Conservation (phyloP, 2,329 filamentous ascomycete species). For the Coniella vitis region DNA sequence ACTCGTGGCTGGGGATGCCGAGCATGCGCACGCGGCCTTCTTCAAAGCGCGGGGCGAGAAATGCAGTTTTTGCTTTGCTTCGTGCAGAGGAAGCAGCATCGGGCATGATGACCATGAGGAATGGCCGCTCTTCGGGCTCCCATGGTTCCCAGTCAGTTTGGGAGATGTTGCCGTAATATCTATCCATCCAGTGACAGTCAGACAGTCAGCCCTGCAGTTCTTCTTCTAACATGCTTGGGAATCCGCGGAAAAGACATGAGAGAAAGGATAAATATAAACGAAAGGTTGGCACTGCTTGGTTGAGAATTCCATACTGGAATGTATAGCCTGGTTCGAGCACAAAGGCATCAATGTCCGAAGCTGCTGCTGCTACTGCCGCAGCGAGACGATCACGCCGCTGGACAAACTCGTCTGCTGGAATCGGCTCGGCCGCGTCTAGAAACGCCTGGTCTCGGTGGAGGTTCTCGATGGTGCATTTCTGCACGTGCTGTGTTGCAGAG, state of each 20-base stretch:
- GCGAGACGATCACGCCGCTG: constrained; percentile 50
- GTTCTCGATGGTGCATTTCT: constrained; percentile 50
- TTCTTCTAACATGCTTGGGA: too few relatives aligned
- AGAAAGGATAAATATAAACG: too few relatives aligned
- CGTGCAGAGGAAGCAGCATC: constrained; percentile 23
- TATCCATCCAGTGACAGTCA: too few relatives aligned
- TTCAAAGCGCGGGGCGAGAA: constrained; percentile 54
- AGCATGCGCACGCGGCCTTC: constrained; percentile 52
- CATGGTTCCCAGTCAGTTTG: constrained; percentile 57
- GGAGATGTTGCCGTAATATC: constrained; percentile 54
- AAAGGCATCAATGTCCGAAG: constrained; percentile 49
- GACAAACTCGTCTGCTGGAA: constrained; percentile 45
- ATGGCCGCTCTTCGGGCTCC: constrained; percentile 59
- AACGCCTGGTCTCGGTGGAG: constrained; percentile 44
- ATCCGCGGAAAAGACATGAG: too few relatives aligned
- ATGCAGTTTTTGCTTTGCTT: constrained; percentile 47
- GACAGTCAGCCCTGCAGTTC: neutral
- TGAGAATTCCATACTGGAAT: constrained; percentile 38
- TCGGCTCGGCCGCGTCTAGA: constrained; percentile 40
- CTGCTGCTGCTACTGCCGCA: constrained; percentile 40
- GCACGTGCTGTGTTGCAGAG: constrained; percentile 39
- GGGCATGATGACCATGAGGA: constrained; percentile 54
- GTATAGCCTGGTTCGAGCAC: constrained; percentile 58
- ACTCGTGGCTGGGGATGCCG: constrained; percentile 46
- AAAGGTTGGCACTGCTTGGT: too few relatives aligned